These are phyloP conservation scores for Penicillium daleae DNA, from an alignment of 495 filamentous ascomycete genomes.

Conservation along the genomic window DNA sequence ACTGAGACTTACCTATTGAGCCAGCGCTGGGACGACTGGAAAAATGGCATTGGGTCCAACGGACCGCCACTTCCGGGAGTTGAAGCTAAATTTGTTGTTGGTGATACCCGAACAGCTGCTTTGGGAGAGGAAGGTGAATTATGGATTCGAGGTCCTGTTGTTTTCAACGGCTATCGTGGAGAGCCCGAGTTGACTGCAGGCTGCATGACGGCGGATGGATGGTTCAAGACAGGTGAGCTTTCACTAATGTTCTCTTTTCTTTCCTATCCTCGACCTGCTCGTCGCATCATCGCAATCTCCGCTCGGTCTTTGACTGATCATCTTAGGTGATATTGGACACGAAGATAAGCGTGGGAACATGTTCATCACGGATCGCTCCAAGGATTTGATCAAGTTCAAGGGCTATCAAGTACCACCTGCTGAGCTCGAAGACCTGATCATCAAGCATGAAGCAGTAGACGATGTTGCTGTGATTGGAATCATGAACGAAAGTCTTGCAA, in stretches of 20 bases:
- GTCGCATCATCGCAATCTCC: background rate
- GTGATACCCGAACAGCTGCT: background rate
- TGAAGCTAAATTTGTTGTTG: background rate
- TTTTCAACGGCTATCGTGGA: background rate
- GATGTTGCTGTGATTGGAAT: background rate
- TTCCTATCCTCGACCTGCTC: background rate
- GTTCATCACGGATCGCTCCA: conserved; percentile 2
- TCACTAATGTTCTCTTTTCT: background rate
- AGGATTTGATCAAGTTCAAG: conserved; percentile 3
- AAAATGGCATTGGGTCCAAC: background rate
- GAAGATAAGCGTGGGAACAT: background rate
- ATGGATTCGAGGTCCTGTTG: background rate
- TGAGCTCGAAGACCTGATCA: background rate
- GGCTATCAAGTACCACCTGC: background rate
- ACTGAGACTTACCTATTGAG: background rate
- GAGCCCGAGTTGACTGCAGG: background rate
- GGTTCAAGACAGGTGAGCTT: background rate
- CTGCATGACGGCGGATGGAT: background rate
- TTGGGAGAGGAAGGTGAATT: background rate
- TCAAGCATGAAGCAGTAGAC: background rate
- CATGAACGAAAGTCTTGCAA: background rate
- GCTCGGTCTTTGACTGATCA: background rate
- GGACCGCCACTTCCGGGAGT: background rate
- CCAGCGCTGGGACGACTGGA: background rate
- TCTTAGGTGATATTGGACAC: background rate